Conservation (phyloP, 106 monocot species). For the Dioscorea dumetorum region DNA sequence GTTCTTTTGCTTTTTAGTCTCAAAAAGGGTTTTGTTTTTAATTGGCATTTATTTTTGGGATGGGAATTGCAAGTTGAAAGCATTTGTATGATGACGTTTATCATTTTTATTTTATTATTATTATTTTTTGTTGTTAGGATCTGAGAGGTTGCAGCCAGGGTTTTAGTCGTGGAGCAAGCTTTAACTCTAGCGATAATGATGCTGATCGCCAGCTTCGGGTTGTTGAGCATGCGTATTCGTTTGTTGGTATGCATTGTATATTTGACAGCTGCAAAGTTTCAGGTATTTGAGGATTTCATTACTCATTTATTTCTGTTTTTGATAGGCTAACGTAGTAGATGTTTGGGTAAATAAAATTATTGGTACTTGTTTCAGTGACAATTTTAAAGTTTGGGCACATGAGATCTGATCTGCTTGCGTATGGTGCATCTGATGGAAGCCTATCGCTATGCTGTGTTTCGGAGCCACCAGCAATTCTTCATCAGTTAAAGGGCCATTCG, state of each 20-base stretch:
- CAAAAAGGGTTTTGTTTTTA: too few species aligned
- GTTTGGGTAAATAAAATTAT: not conserved
- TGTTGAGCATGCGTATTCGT: constrained; percentile 89
- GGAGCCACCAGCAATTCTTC: constrained; percentile 62
- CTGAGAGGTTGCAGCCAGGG: constrained; percentile 43
- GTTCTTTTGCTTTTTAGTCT: too few species aligned
- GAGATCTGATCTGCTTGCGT: constrained; percentile 94
- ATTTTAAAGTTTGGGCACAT: constrained; percentile 92
- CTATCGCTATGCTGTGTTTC: constrained; percentile 73
- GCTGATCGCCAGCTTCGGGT: constrained; percentile 40
- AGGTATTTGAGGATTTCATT: constrained; percentile 35
- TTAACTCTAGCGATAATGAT: constrained; percentile 54
- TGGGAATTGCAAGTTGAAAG: too few species aligned
- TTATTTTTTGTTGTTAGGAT: constrained; percentile 30
- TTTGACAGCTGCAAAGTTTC: constrained; percentile 93
- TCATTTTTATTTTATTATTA: too few species aligned
- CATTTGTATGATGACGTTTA: too few species aligned
- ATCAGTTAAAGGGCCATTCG: constrained; percentile 76
- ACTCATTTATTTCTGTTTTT: constrained; percentile 2
- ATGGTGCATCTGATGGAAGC: constrained; percentile 90
- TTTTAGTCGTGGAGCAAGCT: constrained; percentile 51
- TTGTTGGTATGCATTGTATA: constrained; percentile 96
- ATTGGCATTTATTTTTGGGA: too few species aligned
- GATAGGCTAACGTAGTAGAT: not conserved
- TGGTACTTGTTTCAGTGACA: constrained; percentile 49